Base-by-base conservation (phyloP, 2,329 filamentous ascomycete genomes). In the Nectriaceae sp. region DNA sequence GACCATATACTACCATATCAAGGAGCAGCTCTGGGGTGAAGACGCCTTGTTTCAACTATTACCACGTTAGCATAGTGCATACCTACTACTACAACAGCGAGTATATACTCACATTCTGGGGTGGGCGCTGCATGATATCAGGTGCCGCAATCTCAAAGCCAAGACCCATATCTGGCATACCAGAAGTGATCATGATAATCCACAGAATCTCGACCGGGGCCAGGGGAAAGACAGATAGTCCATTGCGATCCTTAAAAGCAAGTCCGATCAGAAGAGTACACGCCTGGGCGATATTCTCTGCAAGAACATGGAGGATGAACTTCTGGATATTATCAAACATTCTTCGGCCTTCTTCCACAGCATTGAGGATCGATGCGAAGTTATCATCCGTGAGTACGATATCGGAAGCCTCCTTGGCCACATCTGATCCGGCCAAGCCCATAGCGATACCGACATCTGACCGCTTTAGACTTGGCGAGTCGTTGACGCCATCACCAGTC, bases 101-200 rank as follows among this genome's bases (percentile, higher is more conserved):
- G 5, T 36, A 10, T 11, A 19, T 3, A 31, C 72, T 66, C 40
- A 85, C 69, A 65, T 81, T 77, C 52, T 88, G 84, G 0, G 87
- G 87, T n/a, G 85, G 85, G 0, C 87, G 77, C 38, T 75, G 65
- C 74, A 90, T 83, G 49, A 90, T 83, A 63, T 89, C 85, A 0
- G 85, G 80, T 0, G 83, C 81, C 0, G 86, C 85, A 46, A 79
- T 71, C 67, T 90, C 87, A 68, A 89, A 85, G 2, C 87, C 86
- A 3, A 90, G 75, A 50, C 86, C 87, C 84, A 90, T 89, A 53
- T 89, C 87, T 3, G 87, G 86, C 61, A 89, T 76, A 41, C 82
- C 83, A 24, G 84, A 88, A 1, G 87, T 90, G 46, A 90, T 78
- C 86, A 90, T 89, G 60, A 89, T 90, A 52, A 90, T 84, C 87